A percentile compares a stretch with the other conserved stretches of the same genome.
phyloP scores from a whole-genome alignment of 73 alveolate species.

The Stentor coeruleus region DNA sequence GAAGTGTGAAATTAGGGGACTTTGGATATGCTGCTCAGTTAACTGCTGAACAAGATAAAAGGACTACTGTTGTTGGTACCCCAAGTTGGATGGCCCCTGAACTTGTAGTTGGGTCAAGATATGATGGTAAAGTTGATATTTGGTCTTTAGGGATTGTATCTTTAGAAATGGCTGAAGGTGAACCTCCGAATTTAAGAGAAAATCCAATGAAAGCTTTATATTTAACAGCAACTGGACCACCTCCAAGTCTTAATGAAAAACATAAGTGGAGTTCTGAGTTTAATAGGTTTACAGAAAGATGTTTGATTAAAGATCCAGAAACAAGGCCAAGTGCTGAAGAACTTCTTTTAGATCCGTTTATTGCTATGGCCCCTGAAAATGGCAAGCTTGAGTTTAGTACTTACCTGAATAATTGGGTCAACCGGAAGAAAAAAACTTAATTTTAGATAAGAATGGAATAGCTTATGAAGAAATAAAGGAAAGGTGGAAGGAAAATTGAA shows the following conservation, averaged over 20 bases:
- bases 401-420: background rate
- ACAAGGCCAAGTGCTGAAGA: constrained; percentile 91
- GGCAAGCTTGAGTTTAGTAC: background rate
- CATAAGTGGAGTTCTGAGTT: constrained; percentile 85
- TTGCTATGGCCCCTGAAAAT: background rate
- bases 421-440: background rate
- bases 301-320: constrained; percentile 85
- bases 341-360: constrained; percentile 80
- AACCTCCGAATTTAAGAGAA: constrained; percentile 94
- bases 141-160: constrained; percentile 96
- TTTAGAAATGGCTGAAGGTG: constrained; percentile 98
- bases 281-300: constrained; percentile 78
- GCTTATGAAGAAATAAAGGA: too few species aligned
- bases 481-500: too few species aligned
- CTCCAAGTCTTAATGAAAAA: constrained; percentile 77
- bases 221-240: constrained; percentile 84
- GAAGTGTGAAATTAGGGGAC: constrained; percentile 70
- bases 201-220: constrained; percentile 85
- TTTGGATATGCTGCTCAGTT: constrained; percentile 81
- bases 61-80: constrained; percentile 80
- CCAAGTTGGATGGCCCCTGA: constrained; percentile 94
- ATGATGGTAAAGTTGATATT: constrained; percentile 92
- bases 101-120: constrained; percentile 54
- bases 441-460: too few species aligned
- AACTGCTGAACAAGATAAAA: constrained; percentile 65